Base-by-base conservation (phyloP, 495 filamentous ascomycete genomes). In the Podospora sp. region DNA sequence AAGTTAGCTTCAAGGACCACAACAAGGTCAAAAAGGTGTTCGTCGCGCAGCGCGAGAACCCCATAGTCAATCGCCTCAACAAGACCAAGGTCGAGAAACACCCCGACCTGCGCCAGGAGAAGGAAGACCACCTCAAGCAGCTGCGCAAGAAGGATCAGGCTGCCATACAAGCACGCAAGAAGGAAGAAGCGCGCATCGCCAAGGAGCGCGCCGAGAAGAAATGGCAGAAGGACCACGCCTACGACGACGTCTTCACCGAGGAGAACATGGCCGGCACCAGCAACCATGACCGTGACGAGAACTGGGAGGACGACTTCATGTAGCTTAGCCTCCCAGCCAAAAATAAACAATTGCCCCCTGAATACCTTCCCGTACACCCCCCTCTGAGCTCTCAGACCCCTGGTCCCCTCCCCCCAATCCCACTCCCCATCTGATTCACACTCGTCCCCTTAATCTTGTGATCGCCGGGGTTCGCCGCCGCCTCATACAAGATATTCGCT, bases 1-100 rank as follows among this genome's bases (percentile, higher is more conserved):
- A 99, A 77, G 95, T 99, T 60, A 89, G 91, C 51, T 99, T 97
- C 81, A 92, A 96, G 72, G 94, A 97, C 78, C 85, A 82, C n/a
- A 90, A 90, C 73, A 90, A 92, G 79, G 94, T 97, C 71, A 93
- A 90, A 76, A 88, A 88, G 65, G 80, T 95, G 64, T 86, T 95
- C 33, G 87, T 97, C 11, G 72, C 85, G 21, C 82, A 87, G 59
- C 88, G 94, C 58, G 91, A 92, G 71, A 98, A 98, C 77, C 79
- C 86, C 33, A 94, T 95, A 72, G 87, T 99, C 83, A 99, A 99
- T 82, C 89, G 95, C 24, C 88, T 99, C 53, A 96, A 97, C 79
- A 99, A 99, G 84, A 99, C 96, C 29, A 92, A 90, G 68, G 86
- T 89, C 14, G 92, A 97, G 77, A 90, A 90, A 74, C 90, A 89